Evolutionary conservation across 352 stramenopile species (phyloP).

Genomic region (Globisporangium paddicum): DNA sequence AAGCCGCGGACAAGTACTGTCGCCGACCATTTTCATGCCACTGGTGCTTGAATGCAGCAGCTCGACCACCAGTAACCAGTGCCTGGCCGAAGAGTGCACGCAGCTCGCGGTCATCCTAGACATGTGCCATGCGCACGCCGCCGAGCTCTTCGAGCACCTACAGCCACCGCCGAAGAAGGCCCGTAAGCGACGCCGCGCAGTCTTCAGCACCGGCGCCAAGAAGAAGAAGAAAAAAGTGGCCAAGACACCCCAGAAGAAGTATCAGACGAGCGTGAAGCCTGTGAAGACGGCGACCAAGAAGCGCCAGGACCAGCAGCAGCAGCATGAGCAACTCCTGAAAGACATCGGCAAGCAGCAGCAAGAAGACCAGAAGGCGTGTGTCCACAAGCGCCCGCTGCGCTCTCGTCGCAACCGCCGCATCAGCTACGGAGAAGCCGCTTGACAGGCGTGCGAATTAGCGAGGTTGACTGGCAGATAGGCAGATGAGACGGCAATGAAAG

Average conservation of each 20-base stretch:
- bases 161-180: conserved; percentile 10
- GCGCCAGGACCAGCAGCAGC: neutral
- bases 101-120: neutral
- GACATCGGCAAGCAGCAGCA: neutral
- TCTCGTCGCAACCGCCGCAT: conserved; percentile 8
- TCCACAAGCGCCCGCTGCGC: neutral
- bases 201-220: conserved; percentile 2
- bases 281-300: neutral
- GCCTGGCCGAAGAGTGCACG: neutral
- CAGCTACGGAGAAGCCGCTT: conserved; percentile 1
- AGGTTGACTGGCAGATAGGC: neutral
- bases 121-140: conserved; percentile 5
- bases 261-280: neutral
- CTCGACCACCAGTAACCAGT: neutral
- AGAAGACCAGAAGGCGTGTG: neutral
- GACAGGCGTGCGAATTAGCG: neutral
- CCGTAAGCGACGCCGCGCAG: neutral
- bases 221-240: neutral
- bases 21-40: neutral
- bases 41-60: neutral
- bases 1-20: neutral
- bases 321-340: neutral
- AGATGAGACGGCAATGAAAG: neutral
- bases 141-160: neutral
- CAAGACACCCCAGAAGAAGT: neutral